These are phyloP conservation scores for Metschnikowia baotianmanensis DNA, from an alignment of 805 yeast genomes.

Conservation along the genomic window DNA sequence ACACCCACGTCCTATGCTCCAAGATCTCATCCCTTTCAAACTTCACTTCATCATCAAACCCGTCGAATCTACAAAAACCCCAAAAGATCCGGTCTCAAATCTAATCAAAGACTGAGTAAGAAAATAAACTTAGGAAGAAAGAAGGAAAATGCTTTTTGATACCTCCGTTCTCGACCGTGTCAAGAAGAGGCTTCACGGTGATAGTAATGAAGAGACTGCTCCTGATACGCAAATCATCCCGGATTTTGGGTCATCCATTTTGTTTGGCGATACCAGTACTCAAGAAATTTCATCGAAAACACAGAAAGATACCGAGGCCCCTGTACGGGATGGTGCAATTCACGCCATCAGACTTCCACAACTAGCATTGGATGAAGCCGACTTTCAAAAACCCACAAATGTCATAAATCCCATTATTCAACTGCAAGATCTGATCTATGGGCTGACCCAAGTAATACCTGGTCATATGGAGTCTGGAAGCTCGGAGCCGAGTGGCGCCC, in stretches of 20 bases:
- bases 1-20: neutral
- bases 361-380: constrained; percentile 23
- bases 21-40: neutral
- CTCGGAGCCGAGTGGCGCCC: constrained; percentile 1
- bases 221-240: constrained; percentile 17
- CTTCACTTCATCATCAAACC: neutral
- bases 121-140: too few relatives aligned
- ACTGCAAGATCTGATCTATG: neutral
- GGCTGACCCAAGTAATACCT: constrained; percentile 7
- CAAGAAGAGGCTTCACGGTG: constrained; percentile 26
- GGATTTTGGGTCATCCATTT: constrained; percentile 16
- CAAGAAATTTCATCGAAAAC: constrained; percentile 1
- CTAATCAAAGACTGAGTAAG: too few relatives aligned
- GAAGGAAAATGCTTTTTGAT: constrained; percentile 1
- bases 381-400: constrained; percentile 13
- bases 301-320: neutral
- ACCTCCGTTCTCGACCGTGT: constrained; percentile 24
- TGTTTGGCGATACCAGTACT: constrained; percentile 7
- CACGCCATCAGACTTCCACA: constrained; percentile 29
- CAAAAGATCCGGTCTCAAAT: too few relatives aligned
- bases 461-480: neutral
- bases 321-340: neutral
- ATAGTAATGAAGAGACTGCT: constrained; percentile 1
- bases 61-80: too few relatives aligned
- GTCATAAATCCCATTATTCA: constrained; percentile 6